Percentiles rank a stretch among this genome's conserved stretches.
phyloP scores from a whole-genome alignment of 768 basidiomycete species.

The Ephemerocybe angulata region DNA sequence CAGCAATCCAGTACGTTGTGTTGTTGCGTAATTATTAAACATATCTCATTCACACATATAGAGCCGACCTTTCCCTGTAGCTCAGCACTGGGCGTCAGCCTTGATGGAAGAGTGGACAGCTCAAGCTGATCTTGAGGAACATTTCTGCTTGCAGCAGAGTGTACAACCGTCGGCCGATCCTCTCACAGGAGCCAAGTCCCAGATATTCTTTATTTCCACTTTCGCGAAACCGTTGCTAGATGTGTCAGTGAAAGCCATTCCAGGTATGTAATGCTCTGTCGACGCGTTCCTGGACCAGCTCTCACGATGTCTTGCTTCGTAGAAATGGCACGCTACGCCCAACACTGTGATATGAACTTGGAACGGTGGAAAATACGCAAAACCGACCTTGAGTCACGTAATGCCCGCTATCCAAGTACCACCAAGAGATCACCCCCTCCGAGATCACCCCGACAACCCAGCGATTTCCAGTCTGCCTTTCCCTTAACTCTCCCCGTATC shows the following conservation, averaged over 20 bases:
- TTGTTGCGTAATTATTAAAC: background rate
- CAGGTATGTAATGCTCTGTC: conserved; percentile 47
- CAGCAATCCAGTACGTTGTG: conserved; percentile 83
- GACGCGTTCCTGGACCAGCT: background rate
- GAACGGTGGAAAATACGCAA: conserved; percentile 60
- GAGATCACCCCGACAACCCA: conserved; percentile 57
- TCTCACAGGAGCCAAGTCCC: conserved; percentile 69
- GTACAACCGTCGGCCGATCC: conserved; percentile 41
- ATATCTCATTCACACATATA: conserved; percentile 26
- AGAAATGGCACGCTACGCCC: conserved; percentile 69
- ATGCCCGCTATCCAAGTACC: conserved; percentile 31
- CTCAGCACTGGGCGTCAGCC: conserved; percentile 88
- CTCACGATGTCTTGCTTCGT: background rate
- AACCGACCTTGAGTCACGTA: conserved; percentile 29
- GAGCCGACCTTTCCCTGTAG: conserved; percentile 91
- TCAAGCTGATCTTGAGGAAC: conserved; percentile 83
- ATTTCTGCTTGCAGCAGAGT: conserved; percentile 69
- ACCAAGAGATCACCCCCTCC: conserved; percentile 37
- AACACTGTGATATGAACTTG: conserved; percentile 68
- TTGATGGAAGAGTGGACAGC: conserved; percentile 87
- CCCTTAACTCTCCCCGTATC: conserved; percentile 27
- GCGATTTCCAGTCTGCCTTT: conserved; percentile 35
- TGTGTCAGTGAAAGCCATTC: conserved; percentile 66
- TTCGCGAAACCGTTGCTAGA: conserved; percentile 86
- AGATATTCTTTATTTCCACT: conserved; percentile 82